A percentile compares a stretch with the other conserved stretches of the same genome.
These are phyloP conservation scores for Chaetomium cochliodes DNA, from an alignment of 495 filamentous ascomycete genomes.

Conservation along the genomic window DNA sequence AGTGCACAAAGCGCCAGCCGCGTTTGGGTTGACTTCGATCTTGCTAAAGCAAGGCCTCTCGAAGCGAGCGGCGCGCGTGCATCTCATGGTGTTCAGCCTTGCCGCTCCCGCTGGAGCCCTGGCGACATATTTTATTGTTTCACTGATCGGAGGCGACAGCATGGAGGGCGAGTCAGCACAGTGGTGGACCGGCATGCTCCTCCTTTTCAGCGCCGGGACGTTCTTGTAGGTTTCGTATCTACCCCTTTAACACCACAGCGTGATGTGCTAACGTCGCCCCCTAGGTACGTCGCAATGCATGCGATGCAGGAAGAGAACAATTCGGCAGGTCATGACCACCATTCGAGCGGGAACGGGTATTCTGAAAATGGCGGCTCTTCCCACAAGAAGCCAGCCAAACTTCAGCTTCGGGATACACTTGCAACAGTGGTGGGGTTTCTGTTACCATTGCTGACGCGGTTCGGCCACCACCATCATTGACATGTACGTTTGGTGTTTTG, in stretches of 20 bases:
- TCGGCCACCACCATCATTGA: constrained; percentile 83
- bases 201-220: constrained; percentile 91
- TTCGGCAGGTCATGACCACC: constrained; percentile 50
- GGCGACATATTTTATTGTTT: constrained; percentile 74
- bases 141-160: constrained; percentile 60
- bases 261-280: constrained; percentile 22
- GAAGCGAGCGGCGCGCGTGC: constrained; percentile 79
- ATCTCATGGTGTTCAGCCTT: constrained; percentile 85
- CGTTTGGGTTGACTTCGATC: constrained; percentile 88
- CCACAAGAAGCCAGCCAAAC: constrained; percentile 50
- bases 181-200: constrained; percentile 90
- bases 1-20: constrained; percentile 95
- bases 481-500: neutral
- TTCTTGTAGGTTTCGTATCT: constrained; percentile 71
- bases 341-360: constrained; percentile 62
- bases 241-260: neutral
- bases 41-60: constrained; percentile 83
- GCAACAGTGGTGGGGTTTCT: constrained; percentile 86
- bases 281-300: constrained; percentile 96
- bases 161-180: constrained; percentile 47
- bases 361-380: constrained; percentile 53
- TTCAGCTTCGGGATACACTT: constrained; percentile 62
- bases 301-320: constrained; percentile 83
- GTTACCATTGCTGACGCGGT: constrained; percentile 81
- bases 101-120: constrained; percentile 87